Percentiles rank a stretch among this genome's conserved stretches.
phyloP scores from a whole-genome alignment of 495 filamentous ascomycete genomes.

The Talaromyces thailandensis region DNA sequence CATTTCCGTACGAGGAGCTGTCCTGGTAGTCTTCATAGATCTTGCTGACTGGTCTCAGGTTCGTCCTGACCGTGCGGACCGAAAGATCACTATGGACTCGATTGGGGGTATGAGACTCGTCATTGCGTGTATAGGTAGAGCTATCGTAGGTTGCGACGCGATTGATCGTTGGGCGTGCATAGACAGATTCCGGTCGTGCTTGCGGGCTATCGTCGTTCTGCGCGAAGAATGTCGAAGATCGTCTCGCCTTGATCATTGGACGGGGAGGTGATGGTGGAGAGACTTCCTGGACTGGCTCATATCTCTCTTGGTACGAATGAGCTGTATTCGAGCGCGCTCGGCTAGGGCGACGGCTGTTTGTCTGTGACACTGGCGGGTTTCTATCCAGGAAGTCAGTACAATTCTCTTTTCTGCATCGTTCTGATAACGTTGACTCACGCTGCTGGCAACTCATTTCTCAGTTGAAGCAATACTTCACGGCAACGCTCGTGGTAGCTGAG shows the following conservation, averaged over 20 bases:
- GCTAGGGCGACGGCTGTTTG: constrained; percentile 25
- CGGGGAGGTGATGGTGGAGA: constrained; percentile 33
- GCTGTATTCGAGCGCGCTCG: constrained; percentile 55
- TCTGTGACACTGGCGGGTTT: constrained; percentile 18
- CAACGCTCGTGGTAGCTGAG: constrained; percentile 86
- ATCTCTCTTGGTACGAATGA: constrained; percentile 51
- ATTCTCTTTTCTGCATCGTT: not conserved
- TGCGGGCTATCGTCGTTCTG: constrained; percentile 23
- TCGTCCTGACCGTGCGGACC: constrained; percentile 31
- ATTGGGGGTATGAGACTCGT: constrained; percentile 39
- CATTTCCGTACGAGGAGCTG: constrained; percentile 47
- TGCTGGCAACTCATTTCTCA: constrained; percentile 61
- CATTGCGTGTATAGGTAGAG: constrained; percentile 42
- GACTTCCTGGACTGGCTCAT: constrained; percentile 50
- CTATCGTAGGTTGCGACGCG: constrained; percentile 50
- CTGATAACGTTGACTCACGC: constrained; percentile 30
- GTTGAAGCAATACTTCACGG: constrained; percentile 59
- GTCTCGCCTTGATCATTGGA: constrained; percentile 54
- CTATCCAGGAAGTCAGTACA: constrained; percentile 21
- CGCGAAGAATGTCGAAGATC: constrained; percentile 22
- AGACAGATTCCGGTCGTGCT: constrained; percentile 20
- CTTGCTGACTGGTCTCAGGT: constrained; percentile 31
- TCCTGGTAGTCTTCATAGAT: constrained; percentile 48
- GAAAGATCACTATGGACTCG: constrained; percentile 49
- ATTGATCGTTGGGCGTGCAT: constrained; percentile 32